A percentile compares a stretch with the other conserved stretches of the same genome.
Evolutionary conservation across 2,329 filamentous ascomycete species (phyloP).

Genomic region (Aspergillus sergii): DNA sequence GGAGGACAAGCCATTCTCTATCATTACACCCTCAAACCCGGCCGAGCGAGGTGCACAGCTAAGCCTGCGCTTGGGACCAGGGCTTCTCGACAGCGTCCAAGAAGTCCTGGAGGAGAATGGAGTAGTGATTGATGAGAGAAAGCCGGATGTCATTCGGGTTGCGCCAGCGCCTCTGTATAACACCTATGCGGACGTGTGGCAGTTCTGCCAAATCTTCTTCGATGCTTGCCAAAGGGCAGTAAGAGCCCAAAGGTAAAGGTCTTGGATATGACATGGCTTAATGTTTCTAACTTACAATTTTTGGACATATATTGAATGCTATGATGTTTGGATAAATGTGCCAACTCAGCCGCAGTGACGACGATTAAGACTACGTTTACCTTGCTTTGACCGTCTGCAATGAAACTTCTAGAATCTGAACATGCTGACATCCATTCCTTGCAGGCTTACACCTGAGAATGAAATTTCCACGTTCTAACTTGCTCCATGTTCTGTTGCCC

Average conservation of each 20-base stretch:
- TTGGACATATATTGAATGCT: background rate
- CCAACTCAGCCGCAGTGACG: background rate
- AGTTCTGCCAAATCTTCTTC: constrained; percentile 59
- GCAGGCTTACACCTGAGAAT: background rate
- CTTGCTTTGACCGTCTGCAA: background rate
- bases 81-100: constrained; percentile 70
- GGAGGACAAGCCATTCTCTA: constrained; percentile 52
- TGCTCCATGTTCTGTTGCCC: background rate
- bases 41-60: constrained; percentile 75
- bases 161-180: constrained; percentile 87
- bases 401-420: background rate
- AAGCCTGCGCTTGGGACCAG: constrained; percentile 69
- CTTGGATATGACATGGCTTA: background rate
- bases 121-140: constrained; percentile 79
- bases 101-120: constrained; percentile 66
- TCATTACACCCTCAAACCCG: constrained; percentile 72
- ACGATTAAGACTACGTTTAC: background rate
- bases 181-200: constrained; percentile 71
- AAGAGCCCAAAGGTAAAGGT: constrained; percentile 15
- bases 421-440: background rate
- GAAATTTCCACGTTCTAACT: background rate
- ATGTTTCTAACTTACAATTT: constrained; percentile 4
- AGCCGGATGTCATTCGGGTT: constrained; percentile 81
- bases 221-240: constrained; percentile 49
- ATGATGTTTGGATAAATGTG: background rate